Conservation (phyloP, 2,329 filamentous ascomycete genomes). For the Botrytis cinerea region DNA sequence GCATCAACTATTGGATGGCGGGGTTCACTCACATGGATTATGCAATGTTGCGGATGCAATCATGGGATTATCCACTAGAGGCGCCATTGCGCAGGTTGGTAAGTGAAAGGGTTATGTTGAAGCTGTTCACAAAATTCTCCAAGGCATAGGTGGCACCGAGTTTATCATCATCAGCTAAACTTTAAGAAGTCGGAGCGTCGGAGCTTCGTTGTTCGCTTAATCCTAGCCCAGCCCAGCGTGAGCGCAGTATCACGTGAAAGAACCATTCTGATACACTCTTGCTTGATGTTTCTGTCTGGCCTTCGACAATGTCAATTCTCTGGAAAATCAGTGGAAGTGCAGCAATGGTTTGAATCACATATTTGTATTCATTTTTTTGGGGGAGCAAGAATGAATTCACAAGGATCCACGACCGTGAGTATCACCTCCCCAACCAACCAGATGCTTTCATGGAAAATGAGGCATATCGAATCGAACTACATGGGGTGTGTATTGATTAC, state of each 20-base stretch:
- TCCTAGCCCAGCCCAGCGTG: neutral
- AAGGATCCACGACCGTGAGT: neutral
- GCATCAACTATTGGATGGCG: neutral
- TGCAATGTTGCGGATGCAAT: slow-evolving; percentile 86
- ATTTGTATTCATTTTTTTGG: neutral
- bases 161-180: slow-evolving; percentile 13
- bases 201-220: slow-evolving; percentile 10
- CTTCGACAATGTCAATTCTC: neutral
- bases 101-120: slow-evolving; percentile 18
- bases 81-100: slow-evolving; percentile 55
- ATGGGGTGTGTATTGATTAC: neutral
- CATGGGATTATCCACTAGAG: slow-evolving; percentile 88
- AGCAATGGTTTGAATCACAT: neutral
- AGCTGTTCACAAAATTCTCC: slow-evolving; percentile 20
- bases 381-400: neutral
- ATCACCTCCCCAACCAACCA: neutral
- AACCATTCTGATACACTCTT: neutral
- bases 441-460: neutral
- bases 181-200: neutral
- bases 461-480: neutral
- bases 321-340: neutral
- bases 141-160: slow-evolving; percentile 24
- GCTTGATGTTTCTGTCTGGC: neutral
- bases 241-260: neutral
- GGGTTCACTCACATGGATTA: slow-evolving; percentile 58